A percentile compares a stretch with the other conserved stretches of the same genome.
phyloP scores from a whole-genome alignment of 768 basidiomycete genomes.

The Naganishia friedmannii region DNA sequence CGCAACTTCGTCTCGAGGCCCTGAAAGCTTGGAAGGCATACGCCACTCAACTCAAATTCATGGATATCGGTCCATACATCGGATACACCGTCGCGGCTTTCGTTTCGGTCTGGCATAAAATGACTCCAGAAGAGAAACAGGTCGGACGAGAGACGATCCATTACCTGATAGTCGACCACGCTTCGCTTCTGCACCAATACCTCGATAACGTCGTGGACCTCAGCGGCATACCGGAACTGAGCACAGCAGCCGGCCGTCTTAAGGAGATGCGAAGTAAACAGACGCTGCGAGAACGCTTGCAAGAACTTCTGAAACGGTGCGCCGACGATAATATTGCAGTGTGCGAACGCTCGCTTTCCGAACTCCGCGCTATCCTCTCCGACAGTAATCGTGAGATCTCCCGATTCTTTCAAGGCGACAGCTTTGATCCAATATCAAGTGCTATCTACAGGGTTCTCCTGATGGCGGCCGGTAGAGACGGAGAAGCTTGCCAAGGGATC shows the following conservation, averaged over 20 bases:
- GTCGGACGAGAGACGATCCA: constrained; percentile 64
- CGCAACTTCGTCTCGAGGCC: constrained; percentile 72
- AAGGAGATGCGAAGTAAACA: constrained; percentile 54
- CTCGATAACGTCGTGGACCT: constrained; percentile 79
- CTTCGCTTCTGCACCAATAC: constrained; percentile 58
- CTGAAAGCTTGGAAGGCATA: constrained; percentile 77
- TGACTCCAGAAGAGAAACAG: constrained; percentile 59
- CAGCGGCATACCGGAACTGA: constrained; percentile 64
- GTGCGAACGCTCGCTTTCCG: constrained; percentile 67
- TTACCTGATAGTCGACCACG: constrained; percentile 67
- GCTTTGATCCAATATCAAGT: constrained; percentile 74
- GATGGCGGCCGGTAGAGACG: constrained; percentile 70
- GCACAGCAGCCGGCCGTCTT: constrained; percentile 40
- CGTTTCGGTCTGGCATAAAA: constrained; percentile 69
- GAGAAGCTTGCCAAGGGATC: constrained; percentile 67
- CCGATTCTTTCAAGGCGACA: constrained; percentile 72
- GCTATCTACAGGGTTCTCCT: constrained; percentile 67
- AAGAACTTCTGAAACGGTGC: constrained; percentile 69
- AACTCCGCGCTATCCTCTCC: constrained; percentile 67
- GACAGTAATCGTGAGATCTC: constrained; percentile 58
- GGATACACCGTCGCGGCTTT: constrained; percentile 84
- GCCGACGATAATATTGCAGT: constrained; percentile 77
- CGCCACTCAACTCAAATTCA: constrained; percentile 63
- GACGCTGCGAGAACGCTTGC: constrained; percentile 61
- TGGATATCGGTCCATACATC: constrained; percentile 76